Percentiles rank a stretch among this genome's conserved stretches.
Conservation (phyloP, 2,329 filamentous ascomycete species). For the Mycosphaerella arachidis region DNA sequence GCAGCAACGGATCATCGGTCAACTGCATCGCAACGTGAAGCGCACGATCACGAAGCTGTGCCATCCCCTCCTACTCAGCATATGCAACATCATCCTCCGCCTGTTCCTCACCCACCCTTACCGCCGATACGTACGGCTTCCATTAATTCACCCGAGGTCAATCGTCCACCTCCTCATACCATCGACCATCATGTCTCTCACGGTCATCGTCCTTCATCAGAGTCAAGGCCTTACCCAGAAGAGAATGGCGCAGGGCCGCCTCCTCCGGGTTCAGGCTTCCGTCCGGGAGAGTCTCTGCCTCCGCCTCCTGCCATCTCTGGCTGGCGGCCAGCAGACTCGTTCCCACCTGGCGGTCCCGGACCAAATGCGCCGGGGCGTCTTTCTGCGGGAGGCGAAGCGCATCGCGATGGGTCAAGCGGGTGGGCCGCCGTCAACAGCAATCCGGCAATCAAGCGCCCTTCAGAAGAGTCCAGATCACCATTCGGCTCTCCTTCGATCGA, state of each 20-base stretch:
- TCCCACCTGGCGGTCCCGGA: conserved; percentile 16
- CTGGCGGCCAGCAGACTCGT: conserved; percentile 29
- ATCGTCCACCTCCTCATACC: conserved; percentile 13
- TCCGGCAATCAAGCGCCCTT: conserved; percentile 38
- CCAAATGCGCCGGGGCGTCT: conserved; percentile 15
- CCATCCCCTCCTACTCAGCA: conserved; percentile 1
- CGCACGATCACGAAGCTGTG: not conserved
- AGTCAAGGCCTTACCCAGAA: conserved; percentile 13
- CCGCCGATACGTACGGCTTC: conserved; percentile 27
- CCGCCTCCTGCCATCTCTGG: conserved; percentile 25
- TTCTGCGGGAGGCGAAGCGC: conserved; percentile 21
- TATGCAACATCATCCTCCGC: conserved; percentile 4
- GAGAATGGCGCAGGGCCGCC: conserved; percentile 9
- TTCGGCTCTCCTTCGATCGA: conserved; percentile 30
- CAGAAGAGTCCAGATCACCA: conserved; percentile 32
- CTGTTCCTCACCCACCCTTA: conserved; percentile 14
- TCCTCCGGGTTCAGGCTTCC: conserved; percentile 4
- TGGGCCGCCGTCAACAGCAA: conserved; percentile 46
- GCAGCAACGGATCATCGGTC: conserved; percentile 5
- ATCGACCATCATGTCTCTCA: conserved; percentile 15
- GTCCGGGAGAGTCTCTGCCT: conserved; percentile 20
- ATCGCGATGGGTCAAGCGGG: conserved; percentile 27
- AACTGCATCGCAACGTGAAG: conserved; percentile 8
- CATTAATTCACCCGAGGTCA: conserved; percentile 18
- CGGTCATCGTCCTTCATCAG: conserved; percentile 14